Evolutionary conservation across 495 filamentous ascomycete species (phyloP), one percentile per base, ranked within the genome.

Genomic region (Xylaria grammica): DNA sequence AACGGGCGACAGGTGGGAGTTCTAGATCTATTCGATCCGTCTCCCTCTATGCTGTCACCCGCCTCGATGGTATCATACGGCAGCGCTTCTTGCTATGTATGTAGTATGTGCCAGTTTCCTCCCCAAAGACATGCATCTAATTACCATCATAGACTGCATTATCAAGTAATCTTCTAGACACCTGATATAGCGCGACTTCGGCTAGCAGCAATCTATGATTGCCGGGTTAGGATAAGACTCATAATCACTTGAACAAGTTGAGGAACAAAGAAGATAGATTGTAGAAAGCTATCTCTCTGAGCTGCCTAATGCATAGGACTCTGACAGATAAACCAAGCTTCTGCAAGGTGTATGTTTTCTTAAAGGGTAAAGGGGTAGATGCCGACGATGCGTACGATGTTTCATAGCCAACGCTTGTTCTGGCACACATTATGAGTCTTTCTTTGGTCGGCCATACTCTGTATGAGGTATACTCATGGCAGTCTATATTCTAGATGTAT

Each of bases 51-150:
- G 40, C 24, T 24, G n/a, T 15, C 34, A 26, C 40, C 32, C 4
- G 53, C 13, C 20, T 56, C n/a, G 53, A 26, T 13, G 15, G 22
- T 56, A 30, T 30, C n/a, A n/a, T n/a, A n/a, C n/a, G n/a, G 26
- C 26, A 51, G 15, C 19, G 49, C 49, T 30, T n/a, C 49, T 30
- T n/a, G n/a, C n/a, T n/a, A n/a, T n/a, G n/a, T n/a, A n/a, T n/a
- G n/a, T n/a, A n/a, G 24, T 19, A 13, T 57, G 54, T 29, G 36
- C 20, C 36, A 44, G 54, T 38, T 57, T 57, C 54, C 54, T 44
- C 30, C 19, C 15, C 11, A 13, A 36, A 26, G 22, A 19, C 26
- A 17, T 13, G 20, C 5, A 3, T 20, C 36, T 8, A 27, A 38
- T 20, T 4, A 27, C 4, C n/a, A n/a, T 2, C 3, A 10, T 32